Evolutionary conservation across 352 stramenopile genomes (phyloP).

Genomic region (Chrysophaeum taylorii): DNA sequence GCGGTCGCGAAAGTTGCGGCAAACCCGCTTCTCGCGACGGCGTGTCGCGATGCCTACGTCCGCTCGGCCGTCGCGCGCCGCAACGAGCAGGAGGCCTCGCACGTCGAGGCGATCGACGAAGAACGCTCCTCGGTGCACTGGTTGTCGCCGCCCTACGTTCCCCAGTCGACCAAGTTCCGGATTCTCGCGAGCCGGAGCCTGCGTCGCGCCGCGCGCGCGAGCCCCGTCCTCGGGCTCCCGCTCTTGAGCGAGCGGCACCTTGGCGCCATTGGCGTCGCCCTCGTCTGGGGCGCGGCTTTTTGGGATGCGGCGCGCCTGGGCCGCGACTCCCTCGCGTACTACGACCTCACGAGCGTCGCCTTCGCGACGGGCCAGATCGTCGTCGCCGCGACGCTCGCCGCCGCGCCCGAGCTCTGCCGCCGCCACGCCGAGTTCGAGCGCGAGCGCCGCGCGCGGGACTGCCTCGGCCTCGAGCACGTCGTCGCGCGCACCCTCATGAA

Average conservation of each 20-base stretch:
- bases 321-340: neutral
- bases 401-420: neutral
- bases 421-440: constrained; percentile 8
- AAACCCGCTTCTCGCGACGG: neutral
- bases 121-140: neutral
- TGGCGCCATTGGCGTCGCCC: neutral
- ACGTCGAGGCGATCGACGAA: neutral
- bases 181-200: neutral
- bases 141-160: neutral
- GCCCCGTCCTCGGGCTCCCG: neutral
- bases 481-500: neutral
- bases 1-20: neutral
- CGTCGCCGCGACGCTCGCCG: neutral
- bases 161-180: neutral
- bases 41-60: neutral
- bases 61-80: neutral
- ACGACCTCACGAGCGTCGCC: neutral
- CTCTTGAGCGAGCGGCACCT: neutral
- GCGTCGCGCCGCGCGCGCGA: neutral
- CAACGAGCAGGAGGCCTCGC: neutral
- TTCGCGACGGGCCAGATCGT: neutral
- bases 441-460: neutral
- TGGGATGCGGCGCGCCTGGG: neutral
- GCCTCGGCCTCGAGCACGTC: neutral
- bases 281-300: neutral